Evolutionary conservation across 2,329 filamentous ascomycete species (phyloP).

Genomic region (Sclerotinia sclerotiorum): DNA sequence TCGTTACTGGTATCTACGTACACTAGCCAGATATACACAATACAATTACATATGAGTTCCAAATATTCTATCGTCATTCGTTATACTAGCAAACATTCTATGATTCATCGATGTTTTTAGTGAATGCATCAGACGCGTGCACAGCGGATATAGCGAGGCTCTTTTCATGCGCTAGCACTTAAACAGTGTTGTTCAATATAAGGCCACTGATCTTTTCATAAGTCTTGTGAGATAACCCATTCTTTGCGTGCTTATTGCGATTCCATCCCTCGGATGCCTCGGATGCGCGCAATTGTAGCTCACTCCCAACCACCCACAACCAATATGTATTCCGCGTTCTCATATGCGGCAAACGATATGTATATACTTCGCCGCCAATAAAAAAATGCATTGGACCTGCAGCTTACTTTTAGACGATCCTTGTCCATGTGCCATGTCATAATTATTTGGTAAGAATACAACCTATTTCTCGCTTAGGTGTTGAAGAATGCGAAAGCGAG

Average conservation of each 20-base stretch:
- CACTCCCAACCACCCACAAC: neutral
- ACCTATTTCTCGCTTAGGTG: neutral
- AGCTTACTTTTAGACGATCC: neutral
- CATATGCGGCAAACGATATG: conserved; percentile 5
- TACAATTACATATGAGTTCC: neutral
- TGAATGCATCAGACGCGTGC: too few species aligned
- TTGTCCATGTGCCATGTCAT: neutral
- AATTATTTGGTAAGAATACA: neutral
- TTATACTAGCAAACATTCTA: neutral
- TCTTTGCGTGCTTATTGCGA: too few species aligned
- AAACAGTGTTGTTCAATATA: neutral
- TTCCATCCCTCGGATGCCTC: too few species aligned
- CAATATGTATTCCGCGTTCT: conserved; percentile 12
- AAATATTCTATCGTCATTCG: neutral
- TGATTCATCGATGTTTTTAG: neutral
- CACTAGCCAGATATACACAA: neutral
- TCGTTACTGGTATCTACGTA: neutral
- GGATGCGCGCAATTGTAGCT: neutral
- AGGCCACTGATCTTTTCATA: neutral
- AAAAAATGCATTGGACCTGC: neutral
- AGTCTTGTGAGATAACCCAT: neutral
- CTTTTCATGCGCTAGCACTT: neutral
- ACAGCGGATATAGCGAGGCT: neutral
- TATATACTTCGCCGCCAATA: neutral
- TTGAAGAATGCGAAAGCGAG: neutral